Conservation (phyloP, 805 yeast species). For the Starmerella apis region DNA sequence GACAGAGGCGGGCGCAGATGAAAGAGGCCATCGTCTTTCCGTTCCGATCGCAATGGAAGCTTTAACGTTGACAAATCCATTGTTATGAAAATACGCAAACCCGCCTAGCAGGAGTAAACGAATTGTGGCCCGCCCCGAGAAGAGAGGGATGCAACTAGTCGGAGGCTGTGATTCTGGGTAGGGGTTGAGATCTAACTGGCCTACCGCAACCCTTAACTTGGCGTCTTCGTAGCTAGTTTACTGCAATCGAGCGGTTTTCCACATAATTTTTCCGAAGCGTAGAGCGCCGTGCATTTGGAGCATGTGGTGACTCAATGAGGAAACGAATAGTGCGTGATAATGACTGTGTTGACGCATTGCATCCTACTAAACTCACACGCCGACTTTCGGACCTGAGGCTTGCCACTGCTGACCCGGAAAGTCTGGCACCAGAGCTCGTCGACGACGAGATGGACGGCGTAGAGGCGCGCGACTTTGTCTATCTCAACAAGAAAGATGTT, state of each 20-base stretch:
- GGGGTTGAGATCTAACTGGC: not conserved
- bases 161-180: constrained; percentile 7
- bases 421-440: not conserved
- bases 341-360: constrained; percentile 5
- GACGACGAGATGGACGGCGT: constrained; percentile 21
- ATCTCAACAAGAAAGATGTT: constrained; percentile 7
- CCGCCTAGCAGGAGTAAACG: not conserved
- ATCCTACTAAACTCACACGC: constrained; percentile 13
- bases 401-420: constrained; percentile 1
- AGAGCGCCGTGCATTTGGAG: not conserved
- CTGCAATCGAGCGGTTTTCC: not conserved
- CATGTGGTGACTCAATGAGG: not conserved
- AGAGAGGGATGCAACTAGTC: constrained; percentile 1
- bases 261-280: no score
- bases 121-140: not conserved
- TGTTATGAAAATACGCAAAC: not conserved
- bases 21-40: constrained; percentile 10
- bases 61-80: constrained; percentile 22
- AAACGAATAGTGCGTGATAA: not conserved
- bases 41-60: constrained; percentile 19
- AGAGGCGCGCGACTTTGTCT: constrained; percentile 15
- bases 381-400: constrained; percentile 6
- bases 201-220: constrained; percentile 6
- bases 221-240: not conserved
- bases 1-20: constrained; percentile 17